A percentile compares a stretch with the other conserved stretches of the same genome.
phyloP scores from a whole-genome alignment of 2,329 filamentous ascomycete species.

The Pezicula neosporulosa region DNA sequence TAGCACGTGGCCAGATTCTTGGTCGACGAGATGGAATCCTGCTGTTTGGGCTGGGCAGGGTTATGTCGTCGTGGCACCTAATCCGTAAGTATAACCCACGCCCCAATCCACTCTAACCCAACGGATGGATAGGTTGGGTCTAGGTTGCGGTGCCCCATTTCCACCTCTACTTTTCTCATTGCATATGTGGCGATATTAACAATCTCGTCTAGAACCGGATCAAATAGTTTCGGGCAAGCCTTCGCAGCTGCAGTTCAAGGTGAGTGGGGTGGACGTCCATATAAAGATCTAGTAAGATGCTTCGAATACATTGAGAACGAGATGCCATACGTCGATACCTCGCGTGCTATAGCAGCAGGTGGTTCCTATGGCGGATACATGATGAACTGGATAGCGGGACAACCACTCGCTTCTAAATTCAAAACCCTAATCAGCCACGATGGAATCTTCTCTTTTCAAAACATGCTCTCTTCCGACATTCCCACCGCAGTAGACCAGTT shows the following conservation, averaged over 20 bases:
- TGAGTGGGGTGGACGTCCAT: constrained; percentile 57
- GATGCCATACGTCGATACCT: constrained; percentile 63
- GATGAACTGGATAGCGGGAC: constrained; percentile 88
- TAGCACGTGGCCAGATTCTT: constrained; percentile 69
- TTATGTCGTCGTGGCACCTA: constrained; percentile 75
- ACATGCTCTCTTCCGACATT: background rate
- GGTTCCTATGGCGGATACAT: constrained; percentile 72
- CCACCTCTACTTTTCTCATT: no score
- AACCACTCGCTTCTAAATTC: constrained; percentile 75
- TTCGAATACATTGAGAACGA: constrained; percentile 68
- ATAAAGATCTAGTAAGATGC: constrained; percentile 73
- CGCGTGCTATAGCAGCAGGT: constrained; percentile 66
- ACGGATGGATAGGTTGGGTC: no score
- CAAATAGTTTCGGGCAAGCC: constrained; percentile 73
- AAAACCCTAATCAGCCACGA: constrained; percentile 83
- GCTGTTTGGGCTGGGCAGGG: constrained; percentile 83
- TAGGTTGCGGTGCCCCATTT: no score
- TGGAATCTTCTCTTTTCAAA: constrained; percentile 56
- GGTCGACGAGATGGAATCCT: constrained; percentile 81
- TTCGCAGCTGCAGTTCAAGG: constrained; percentile 51
- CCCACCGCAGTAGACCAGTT: background rate
- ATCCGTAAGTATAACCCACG: constrained; percentile 54
- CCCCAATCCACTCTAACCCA: no score
- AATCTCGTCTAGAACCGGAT: constrained; percentile 52
- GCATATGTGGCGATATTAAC: background rate